These are phyloP conservation scores for Malus hybrid DNA, from an alignment of 331 rosid species.

Conservation along the genomic window DNA sequence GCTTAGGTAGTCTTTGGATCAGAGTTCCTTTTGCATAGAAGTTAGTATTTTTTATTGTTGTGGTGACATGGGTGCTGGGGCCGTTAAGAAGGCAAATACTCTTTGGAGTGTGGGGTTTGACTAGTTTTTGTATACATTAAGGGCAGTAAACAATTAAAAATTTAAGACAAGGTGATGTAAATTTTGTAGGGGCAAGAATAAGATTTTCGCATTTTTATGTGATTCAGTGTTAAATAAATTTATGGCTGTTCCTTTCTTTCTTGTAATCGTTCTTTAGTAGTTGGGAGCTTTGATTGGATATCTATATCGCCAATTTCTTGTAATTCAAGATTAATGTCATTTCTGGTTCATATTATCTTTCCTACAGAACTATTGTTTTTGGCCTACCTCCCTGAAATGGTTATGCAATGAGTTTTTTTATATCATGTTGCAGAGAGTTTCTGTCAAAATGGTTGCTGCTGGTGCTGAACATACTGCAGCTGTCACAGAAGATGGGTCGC, in stretches of 20 bases:
- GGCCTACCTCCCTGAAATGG: neutral
- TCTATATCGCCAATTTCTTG: neutral
- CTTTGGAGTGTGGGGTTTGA: too few species aligned
- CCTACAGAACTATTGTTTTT: neutral
- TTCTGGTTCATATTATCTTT: too few species aligned
- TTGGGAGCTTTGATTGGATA: neutral
- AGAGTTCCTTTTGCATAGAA: neutral
- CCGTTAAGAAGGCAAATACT: too few species aligned
- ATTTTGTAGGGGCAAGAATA: neutral
- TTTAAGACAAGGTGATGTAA: neutral
- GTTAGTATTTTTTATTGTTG: neutral
- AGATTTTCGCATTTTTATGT: neutral
- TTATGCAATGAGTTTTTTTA: neutral
- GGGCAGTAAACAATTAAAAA: too few species aligned
- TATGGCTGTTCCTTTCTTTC: neutral
- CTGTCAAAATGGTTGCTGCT: conserved; percentile 90
- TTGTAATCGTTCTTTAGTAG: neutral
- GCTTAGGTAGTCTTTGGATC: neutral
- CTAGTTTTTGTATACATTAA: too few species aligned
- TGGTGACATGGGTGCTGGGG: neutral
- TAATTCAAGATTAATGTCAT: neutral
- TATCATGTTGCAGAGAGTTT: conserved; percentile 44
- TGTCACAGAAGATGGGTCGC: conserved; percentile 70
- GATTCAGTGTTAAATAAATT: neutral
- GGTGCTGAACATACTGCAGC: conserved; percentile 98